phyloP scores from a whole-genome alignment of 306 rosid species.

The Lotus japonicus region DNA sequence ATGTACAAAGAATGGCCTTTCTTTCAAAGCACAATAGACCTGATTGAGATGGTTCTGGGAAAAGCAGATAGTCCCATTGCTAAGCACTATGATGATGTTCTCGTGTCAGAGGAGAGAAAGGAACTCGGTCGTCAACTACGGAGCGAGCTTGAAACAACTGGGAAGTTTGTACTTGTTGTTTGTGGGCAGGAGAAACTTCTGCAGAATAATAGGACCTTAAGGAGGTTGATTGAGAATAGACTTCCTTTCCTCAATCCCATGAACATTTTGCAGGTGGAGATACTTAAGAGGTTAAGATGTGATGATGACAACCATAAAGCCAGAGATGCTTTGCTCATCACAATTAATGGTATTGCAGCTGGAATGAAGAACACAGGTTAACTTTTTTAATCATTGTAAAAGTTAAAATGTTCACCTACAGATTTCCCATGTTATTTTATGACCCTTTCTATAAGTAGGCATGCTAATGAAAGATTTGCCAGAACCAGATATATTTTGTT shows the following conservation, averaged over 20 bases:
- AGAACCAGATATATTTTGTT: not conserved
- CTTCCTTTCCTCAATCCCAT: conserved; percentile 82
- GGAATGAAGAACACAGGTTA: conserved; percentile 97
- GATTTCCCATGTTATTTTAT: not conserved
- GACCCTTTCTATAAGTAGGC: not conserved
- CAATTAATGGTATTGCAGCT: conserved; percentile 92
- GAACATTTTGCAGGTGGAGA: conserved; percentile 90
- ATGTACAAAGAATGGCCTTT: conserved; percentile 96
- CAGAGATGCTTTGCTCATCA: conserved; percentile 85
- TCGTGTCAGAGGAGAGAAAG: conserved; percentile 57
- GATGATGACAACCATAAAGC: conserved; percentile 66
- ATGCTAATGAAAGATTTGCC: not conserved
- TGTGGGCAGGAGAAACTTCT: conserved; percentile 72
- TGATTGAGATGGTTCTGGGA: conserved; percentile 91
- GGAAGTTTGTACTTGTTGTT: conserved; percentile 43
- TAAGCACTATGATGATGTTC: conserved; percentile 85
- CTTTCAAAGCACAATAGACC: conserved; percentile 72
- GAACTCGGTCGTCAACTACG: conserved; percentile 58
- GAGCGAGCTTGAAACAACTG: conserved; percentile 51
- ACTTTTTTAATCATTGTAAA: not conserved
- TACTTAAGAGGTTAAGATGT: conserved; percentile 74
- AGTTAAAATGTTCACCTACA: not conserved
- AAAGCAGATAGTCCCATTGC: conserved; percentile 83
- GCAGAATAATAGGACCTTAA: conserved; percentile 56
- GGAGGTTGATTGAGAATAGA: conserved; percentile 80